These are phyloP conservation scores for Durusdinium trenchii DNA, from an alignment of 73 alveolate genomes.

Conservation along the genomic window DNA sequence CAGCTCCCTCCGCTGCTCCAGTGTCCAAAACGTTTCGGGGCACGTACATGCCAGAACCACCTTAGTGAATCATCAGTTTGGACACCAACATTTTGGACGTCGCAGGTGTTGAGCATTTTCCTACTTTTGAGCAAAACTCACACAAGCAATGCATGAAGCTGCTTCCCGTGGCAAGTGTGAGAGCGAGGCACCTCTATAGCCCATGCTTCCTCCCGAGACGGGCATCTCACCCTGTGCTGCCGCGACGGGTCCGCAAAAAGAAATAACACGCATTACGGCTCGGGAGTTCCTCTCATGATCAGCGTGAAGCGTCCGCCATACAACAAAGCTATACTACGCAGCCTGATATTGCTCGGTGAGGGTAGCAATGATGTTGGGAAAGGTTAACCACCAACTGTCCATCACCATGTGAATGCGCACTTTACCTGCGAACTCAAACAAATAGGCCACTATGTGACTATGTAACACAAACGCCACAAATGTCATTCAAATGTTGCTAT, in stretches of 20 bases:
- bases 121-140: too few relatives aligned
- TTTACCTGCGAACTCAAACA: too few relatives aligned
- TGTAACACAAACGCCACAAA: too few relatives aligned
- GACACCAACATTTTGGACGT: too few relatives aligned
- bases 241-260: background rate
- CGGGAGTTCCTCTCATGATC: background rate
- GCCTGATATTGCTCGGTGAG: background rate
- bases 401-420: background rate
- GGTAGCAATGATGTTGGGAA: background rate
- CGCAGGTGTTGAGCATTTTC: too few relatives aligned
- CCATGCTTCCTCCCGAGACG: background rate
- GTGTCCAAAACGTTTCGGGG: background rate
- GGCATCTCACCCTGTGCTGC: background rate
- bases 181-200: too few relatives aligned
- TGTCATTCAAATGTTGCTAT: too few relatives aligned
- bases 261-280: background rate
- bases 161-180: too few relatives aligned
- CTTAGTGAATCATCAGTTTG: too few relatives aligned
- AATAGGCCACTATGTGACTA: too few relatives aligned
- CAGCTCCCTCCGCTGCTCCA: background rate
- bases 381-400: background rate
- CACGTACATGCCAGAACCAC: background rate
- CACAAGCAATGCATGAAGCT: too few relatives aligned
- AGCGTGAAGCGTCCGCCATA: background rate
- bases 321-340: background rate